Evolutionary conservation across 495 filamentous ascomycete genomes (phyloP).

Genomic region (Aspergillus leporis): DNA sequence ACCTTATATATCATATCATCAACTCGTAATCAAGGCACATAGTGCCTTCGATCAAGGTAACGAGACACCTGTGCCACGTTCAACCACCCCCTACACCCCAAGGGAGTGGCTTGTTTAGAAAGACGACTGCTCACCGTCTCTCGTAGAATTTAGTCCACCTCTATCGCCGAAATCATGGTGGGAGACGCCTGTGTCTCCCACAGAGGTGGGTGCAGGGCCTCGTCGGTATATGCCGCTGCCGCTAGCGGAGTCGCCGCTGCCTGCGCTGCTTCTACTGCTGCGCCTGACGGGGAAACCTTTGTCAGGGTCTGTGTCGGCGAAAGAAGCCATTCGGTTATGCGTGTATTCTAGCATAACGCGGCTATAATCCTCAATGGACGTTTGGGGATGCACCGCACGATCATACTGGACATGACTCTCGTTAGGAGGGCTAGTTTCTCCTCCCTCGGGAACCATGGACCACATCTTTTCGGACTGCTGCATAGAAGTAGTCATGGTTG

Average conservation of each 20-base stretch:
- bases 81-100: neutral
- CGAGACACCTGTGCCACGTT: constrained; percentile 4
- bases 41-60: neutral
- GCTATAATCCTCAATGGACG: constrained; percentile 46
- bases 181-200: constrained; percentile 19
- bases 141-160: neutral
- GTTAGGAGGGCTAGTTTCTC: constrained; percentile 19
- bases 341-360: constrained; percentile 49
- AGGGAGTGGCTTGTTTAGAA: neutral
- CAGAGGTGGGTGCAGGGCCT: constrained; percentile 12
- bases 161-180: neutral
- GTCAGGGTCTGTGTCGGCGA: constrained; percentile 34
- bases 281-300: constrained; percentile 24
- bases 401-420: constrained; percentile 23
- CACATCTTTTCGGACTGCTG: constrained; percentile 22
- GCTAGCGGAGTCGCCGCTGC: constrained; percentile 29
- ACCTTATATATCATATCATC: neutral
- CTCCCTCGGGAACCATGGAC: constrained; percentile 25
- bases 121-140: neutral
- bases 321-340: constrained; percentile 44
- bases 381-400: constrained; percentile 28
- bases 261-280: constrained; percentile 37
- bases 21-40: neutral
- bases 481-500: constrained; percentile 21
- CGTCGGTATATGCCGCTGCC: constrained; percentile 19